Evolutionary conservation across 1,284 basidiomycete genomes (phyloP).

Genomic region (Sporisorium reilianum): DNA sequence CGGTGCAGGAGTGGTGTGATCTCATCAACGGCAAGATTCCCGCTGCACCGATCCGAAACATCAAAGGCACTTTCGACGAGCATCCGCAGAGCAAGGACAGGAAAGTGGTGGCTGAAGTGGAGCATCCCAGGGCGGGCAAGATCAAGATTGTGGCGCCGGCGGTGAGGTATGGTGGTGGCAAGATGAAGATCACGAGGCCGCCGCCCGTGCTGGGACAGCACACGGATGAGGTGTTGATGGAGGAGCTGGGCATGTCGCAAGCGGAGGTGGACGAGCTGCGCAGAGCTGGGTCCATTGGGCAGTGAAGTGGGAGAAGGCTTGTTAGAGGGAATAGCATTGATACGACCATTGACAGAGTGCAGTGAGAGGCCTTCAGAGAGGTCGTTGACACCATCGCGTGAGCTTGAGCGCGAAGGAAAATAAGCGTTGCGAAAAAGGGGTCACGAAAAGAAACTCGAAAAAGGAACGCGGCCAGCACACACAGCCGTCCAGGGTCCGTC

Average conservation of each 20-base stretch:
- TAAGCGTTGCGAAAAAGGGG: background rate
- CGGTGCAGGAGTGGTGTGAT: conserved; percentile 58
- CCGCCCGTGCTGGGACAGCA: conserved; percentile 70
- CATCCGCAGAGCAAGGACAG: conserved; percentile 86
- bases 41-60: conserved; percentile 80
- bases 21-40: conserved; percentile 57
- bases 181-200: conserved; percentile 69
- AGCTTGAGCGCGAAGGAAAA: background rate
- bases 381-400: conserved; percentile 8
- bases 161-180: conserved; percentile 85
- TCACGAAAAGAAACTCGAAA: background rate
- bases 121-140: conserved; percentile 79
- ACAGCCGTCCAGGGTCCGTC: conserved; percentile 2
- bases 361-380: background rate
- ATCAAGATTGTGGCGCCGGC: conserved; percentile 88
- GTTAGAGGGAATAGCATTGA: background rate
- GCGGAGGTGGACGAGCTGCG: conserved; percentile 75
- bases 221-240: conserved; percentile 69
- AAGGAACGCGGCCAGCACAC: conserved; percentile 1
- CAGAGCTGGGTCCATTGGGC: conserved; percentile 51
- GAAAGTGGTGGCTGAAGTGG: conserved; percentile 75
- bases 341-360: background rate
- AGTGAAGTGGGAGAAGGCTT: conserved; percentile 11
- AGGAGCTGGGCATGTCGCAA: conserved; percentile 78
- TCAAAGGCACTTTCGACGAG: conserved; percentile 83